Base-by-base conservation (phyloP, 2,329 filamentous ascomycete genomes). In the Tolypocladium guangdongense region DNA sequence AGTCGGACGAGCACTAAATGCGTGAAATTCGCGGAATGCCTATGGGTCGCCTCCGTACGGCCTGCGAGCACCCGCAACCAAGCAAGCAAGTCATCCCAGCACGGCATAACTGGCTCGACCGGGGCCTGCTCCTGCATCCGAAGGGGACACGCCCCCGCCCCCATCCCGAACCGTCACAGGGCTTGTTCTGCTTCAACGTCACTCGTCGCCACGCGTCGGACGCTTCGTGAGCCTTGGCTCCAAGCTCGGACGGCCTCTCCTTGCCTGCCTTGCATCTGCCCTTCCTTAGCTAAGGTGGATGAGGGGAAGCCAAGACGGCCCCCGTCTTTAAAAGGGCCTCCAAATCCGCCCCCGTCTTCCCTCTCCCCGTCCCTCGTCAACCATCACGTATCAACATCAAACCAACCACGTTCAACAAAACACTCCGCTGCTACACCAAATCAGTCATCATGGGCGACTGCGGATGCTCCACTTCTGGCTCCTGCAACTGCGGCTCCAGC, bases 361-460 rank as follows among this genome's bases (percentile, higher is more conserved):
- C 30, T 10, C 27, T 8, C 10, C 43, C 11, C 27, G 43, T n/a
- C 24, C 43, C 20, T 47, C 43, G 14, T 7, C 35, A 16, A 20
- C 43, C 6, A 20, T 10, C 43, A 16, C 39, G 8, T 14, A 50
- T n/a, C 52, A 58, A 56, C 49, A 52, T 45, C 47, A 54, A 48
- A 38, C 36, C 43, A 32, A 4, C 24, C 41, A 24, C 24, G 5
- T 18, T 6, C 41, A 47, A 32, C 43, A 47, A 47, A 33, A 14
- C 5, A 2, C n/a, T 20, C 52, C 47, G 14, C 49, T 33, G 32
- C 33, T 11, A 24, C 45, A 39, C 18, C 47, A 49, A 55, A 56
- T 50, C 48, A 46, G 56, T 65, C 63, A 73, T 56, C 60, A 74
- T 74, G 72, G 63, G 64, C 63, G 70, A 66, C 62, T 74, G 70